Conservation (phyloP, 129 eudicot genomes). For the Flaveria sonorensis region DNA sequence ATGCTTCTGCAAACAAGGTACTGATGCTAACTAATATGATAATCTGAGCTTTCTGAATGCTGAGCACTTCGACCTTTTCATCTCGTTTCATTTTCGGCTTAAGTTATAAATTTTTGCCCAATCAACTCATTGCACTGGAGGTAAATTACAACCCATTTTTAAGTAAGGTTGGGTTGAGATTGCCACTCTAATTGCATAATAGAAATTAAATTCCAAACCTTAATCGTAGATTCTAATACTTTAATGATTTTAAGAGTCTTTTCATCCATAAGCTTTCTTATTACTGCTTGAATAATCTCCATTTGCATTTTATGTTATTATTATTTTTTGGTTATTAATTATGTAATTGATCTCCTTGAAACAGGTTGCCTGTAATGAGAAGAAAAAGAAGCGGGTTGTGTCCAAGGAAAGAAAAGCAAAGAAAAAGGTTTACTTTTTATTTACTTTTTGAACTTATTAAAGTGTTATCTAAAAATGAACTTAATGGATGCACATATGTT, state of each 20-base stretch:
- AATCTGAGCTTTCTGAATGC: not conserved
- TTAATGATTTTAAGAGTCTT: not conserved
- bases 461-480: not conserved
- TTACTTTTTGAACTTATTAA: not conserved
- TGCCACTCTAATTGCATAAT: not conserved
- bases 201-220: not conserved
- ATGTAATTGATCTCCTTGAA: not conserved
- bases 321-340: not conserved
- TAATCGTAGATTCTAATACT: not conserved
- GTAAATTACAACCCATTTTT: not conserved
- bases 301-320: no score
- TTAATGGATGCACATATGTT: not conserved
- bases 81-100: not conserved
- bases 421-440: not conserved
- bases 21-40: not conserved
- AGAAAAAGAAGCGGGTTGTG: slow-evolving; percentile 2
- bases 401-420: slow-evolving; percentile 7
- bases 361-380: not conserved
- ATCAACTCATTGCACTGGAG: not conserved
- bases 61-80: not conserved
- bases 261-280: slow-evolving; percentile 3
- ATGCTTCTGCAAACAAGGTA: slow-evolving; percentile 46
- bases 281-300: not conserved
- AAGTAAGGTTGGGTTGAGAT: not conserved
- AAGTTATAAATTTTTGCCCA: not conserved